Evolutionary conservation across 192 early-diverging fungal genomes (phyloP).

Genomic region (Thamnidium elegans): DNA sequence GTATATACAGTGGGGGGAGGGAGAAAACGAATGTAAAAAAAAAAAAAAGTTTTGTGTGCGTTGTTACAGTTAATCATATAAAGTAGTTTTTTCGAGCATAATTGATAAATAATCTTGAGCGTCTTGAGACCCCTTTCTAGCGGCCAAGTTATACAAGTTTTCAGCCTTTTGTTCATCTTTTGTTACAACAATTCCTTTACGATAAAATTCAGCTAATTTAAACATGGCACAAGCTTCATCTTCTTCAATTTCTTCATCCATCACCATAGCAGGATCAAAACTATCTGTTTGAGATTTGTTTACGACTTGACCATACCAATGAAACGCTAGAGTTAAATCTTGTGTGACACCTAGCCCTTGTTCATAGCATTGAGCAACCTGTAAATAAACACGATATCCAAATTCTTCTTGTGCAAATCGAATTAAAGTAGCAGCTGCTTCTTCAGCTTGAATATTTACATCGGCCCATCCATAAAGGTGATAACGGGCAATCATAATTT

Average conservation of each 20-base stretch:
- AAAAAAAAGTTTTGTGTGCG: too few species aligned
- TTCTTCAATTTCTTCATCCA: slow-evolving; percentile 34
- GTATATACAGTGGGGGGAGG: too few species aligned
- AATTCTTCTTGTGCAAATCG: slow-evolving; percentile 19
- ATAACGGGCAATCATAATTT: slow-evolving; percentile 32
- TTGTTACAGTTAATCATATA: too few species aligned
- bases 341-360: slow-evolving; percentile 26
- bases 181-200: slow-evolving; percentile 17
- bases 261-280: neutral
- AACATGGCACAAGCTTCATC: slow-evolving; percentile 30
- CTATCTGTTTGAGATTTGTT: slow-evolving; percentile 2
- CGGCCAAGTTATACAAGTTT: slow-evolving; percentile 24
- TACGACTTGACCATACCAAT: slow-evolving; percentile 26
- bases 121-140: slow-evolving; percentile 24
- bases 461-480: slow-evolving; percentile 35
- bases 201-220: slow-evolving; percentile 32
- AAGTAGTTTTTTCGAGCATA: slow-evolving; percentile 2
- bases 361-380: slow-evolving; percentile 36
- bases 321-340: slow-evolving; percentile 28
- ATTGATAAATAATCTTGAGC: slow-evolving; percentile 11
- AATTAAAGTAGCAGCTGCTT: slow-evolving; percentile 18
- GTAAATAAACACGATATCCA: slow-evolving; percentile 20
- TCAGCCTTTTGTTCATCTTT: slow-evolving; percentile 25
- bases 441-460: slow-evolving; percentile 19
- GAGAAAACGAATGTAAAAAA: too few species aligned